phyloP scores from a whole-genome alignment of 2,329 filamentous ascomycete genomes.

The Aspergillus sp. region DNA sequence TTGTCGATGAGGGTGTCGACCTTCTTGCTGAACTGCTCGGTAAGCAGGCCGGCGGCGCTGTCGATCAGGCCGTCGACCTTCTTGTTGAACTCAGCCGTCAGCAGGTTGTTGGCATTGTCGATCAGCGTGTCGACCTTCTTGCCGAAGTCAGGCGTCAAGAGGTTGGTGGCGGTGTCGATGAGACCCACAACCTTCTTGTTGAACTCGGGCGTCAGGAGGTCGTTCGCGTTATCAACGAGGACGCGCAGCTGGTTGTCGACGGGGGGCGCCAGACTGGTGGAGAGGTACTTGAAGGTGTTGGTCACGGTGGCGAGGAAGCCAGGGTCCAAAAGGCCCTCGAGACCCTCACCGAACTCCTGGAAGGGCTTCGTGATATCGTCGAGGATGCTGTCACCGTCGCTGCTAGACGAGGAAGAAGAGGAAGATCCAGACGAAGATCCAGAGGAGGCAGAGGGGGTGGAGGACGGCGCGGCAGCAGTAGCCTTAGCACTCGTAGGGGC shows the following conservation, averaged over 20 bases:
- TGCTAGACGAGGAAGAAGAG: background rate
- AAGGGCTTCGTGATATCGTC: conserved; percentile 5
- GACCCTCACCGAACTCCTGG: conserved; percentile 11
- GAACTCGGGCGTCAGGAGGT: conserved; percentile 18
- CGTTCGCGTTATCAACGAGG: conserved; percentile 19
- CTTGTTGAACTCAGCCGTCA: background rate
- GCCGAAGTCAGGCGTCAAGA: background rate
- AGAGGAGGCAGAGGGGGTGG: background rate
- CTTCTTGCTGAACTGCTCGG: background rate
- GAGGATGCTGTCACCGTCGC: background rate
- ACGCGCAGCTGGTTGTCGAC: conserved; percentile 22
- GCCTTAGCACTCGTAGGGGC: background rate
- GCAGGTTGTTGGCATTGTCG: background rate
- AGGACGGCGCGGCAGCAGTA: background rate
- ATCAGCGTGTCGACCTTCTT: background rate
- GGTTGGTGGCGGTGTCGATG: background rate
- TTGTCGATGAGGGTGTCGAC: background rate
- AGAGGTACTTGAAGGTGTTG: conserved; percentile 24
- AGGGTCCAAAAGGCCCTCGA: conserved; percentile 18
- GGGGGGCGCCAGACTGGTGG: conserved; percentile 22
- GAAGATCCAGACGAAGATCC: background rate
- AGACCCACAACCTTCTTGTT: background rate
- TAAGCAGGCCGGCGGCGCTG: background rate
- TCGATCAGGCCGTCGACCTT: conserved; percentile 1
- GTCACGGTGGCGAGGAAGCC: conserved; percentile 17